phyloP scores from a whole-genome alignment of 2,329 filamentous ascomycete species.

The Exophiala sp. region DNA sequence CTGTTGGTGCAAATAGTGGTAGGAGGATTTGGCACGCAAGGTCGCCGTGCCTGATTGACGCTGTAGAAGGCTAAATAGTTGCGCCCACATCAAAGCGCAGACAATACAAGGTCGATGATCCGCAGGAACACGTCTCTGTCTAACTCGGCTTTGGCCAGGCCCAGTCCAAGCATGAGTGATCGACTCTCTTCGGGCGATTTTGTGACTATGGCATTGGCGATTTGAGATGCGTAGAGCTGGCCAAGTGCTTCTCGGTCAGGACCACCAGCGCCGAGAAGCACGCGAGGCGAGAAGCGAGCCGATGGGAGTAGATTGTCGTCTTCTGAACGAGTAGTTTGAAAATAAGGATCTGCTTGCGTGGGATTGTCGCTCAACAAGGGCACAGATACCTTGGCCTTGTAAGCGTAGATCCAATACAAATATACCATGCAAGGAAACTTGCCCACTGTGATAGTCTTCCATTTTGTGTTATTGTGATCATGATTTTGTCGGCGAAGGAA shows the following conservation, averaged over 20 bases:
- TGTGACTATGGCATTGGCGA: conserved; percentile 74
- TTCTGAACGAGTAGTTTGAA: conserved; percentile 40
- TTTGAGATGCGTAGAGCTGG: conserved; percentile 84
- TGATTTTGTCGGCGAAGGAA: conserved; percentile 82
- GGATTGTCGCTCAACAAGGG: conserved; percentile 68
- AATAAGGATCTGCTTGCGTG: conserved; percentile 39
- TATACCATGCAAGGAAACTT: conserved; percentile 28
- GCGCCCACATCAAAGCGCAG: conserved; percentile 19
- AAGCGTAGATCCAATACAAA: conserved; percentile 24
- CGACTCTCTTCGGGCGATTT: conserved; percentile 63
- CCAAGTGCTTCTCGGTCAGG: conserved; percentile 76
- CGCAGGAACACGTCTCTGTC: conserved; percentile 27
- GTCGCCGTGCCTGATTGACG: conserved; percentile 32
- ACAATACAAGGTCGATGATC: conserved; percentile 27
- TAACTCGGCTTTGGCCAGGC: conserved; percentile 30
- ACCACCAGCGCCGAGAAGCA: conserved; percentile 78
- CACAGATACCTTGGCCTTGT: conserved; percentile 44
- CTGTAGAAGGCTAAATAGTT: conserved; percentile 4
- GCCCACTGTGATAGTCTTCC: conserved; percentile 92
- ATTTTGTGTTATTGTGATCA: conserved; percentile 83
- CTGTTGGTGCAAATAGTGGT: conserved; percentile 16
- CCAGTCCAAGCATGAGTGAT: conserved; percentile 50
- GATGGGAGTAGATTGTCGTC: conserved; percentile 67
- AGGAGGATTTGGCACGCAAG: conserved; percentile 35
- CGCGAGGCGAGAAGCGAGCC: conserved; percentile 78